Evolutionary conservation across 768 basidiomycete species (phyloP).

Genomic region (Lactifluus volemus): DNA sequence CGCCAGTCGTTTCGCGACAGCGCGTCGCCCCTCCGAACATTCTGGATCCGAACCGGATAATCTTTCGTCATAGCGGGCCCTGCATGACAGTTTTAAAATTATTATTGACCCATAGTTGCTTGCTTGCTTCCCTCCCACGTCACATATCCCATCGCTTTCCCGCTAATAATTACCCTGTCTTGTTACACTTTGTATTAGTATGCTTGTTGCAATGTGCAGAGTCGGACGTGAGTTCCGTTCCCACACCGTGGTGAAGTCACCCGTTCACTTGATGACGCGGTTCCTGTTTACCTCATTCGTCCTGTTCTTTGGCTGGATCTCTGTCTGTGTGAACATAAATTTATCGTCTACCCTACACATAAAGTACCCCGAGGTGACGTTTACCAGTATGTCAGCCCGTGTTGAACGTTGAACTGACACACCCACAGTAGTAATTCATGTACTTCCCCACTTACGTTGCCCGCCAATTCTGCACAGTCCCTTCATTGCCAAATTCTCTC

Average conservation of each 20-base stretch:
- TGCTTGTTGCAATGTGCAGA: constrained; percentile 1
- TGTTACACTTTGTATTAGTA: constrained; percentile 15
- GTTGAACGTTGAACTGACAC: not conserved
- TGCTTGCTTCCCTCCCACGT: not conserved
- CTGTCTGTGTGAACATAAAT: too few species aligned
- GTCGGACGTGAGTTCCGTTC: not conserved
- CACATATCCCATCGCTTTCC: constrained; percentile 5
- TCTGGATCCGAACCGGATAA: not conserved
- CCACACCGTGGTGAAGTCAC: not conserved
- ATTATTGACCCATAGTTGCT: not conserved
- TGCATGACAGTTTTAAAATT: not conserved
- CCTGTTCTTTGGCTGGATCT: too few species aligned
- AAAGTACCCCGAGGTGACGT: not conserved
- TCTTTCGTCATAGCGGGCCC: not conserved
- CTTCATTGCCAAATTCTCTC: constrained; percentile 55
- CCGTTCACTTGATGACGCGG: not conserved
- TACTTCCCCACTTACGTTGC: constrained; percentile 83
- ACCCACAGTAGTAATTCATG: constrained; percentile 33
- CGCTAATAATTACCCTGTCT: constrained; percentile 1
- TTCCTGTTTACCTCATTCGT: too few species aligned
- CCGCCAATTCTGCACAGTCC: constrained; percentile 58
- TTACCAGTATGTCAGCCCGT: too few species aligned
- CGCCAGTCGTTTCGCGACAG: constrained; percentile 3
- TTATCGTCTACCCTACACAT: too few species aligned
- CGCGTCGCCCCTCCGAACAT: not conserved